Conservation (phyloP, 495 filamentous ascomycete species). For the Cairneyella variabilis region DNA sequence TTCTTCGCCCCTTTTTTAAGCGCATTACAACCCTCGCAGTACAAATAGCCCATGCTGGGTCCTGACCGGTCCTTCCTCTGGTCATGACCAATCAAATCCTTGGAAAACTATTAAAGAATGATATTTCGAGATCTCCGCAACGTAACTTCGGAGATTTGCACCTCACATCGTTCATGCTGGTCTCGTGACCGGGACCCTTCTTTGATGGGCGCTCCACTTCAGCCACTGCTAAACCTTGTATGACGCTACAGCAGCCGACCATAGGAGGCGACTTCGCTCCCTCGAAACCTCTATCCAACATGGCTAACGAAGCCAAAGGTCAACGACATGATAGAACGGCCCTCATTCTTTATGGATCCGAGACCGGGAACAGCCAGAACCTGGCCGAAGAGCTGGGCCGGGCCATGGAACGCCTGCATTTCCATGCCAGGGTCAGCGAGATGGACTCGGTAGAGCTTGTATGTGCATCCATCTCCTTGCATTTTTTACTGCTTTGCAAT, state of each 20-base stretch:
- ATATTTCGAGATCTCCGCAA: too few species aligned
- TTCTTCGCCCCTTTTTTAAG: too few species aligned
- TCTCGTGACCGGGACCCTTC: conserved; percentile 7
- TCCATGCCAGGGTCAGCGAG: conserved; percentile 66
- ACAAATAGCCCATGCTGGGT: too few species aligned
- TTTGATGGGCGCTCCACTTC: too few species aligned
- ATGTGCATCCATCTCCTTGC: conserved; percentile 30
- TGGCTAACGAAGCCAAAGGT: conserved; percentile 22
- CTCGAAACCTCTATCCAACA: too few species aligned
- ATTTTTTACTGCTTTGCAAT: background rate
- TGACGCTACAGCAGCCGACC: too few species aligned
- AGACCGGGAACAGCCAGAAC: conserved; percentile 91
- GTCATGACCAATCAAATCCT: too few species aligned
- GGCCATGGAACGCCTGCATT: conserved; percentile 68
- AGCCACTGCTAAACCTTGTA: too few species aligned
- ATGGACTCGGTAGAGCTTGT: conserved; percentile 75
- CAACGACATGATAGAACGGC: conserved; percentile 49
- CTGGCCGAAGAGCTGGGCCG: conserved; percentile 78
- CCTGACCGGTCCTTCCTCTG: too few species aligned
- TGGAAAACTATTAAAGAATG: too few species aligned
- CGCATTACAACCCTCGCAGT: too few species aligned
- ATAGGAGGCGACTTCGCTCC: too few species aligned
- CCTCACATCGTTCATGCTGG: conserved; percentile 2
- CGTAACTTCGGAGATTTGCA: conserved; percentile 15
- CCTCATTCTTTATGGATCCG: conserved; percentile 86